A percentile compares a stretch with the other conserved stretches of the same genome.
These are phyloP conservation scores for Crithidia brevicula DNA, from an alignment of 208 protist species.

Conservation along the genomic window DNA sequence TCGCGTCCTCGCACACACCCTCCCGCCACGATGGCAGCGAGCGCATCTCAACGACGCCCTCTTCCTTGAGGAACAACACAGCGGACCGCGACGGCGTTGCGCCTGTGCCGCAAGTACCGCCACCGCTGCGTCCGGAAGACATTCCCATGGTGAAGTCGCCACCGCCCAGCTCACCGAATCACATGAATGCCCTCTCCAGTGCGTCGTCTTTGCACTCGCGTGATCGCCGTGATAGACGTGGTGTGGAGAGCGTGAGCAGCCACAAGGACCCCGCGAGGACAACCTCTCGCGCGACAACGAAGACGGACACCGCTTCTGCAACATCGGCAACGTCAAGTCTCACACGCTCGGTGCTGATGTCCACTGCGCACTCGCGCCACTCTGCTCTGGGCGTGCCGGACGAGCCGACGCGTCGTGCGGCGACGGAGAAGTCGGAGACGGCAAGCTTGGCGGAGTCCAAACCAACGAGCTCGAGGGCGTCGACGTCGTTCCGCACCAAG, in stretches of 20 bases:
- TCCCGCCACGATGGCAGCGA: too few relatives aligned
- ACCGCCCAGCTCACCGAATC: background rate
- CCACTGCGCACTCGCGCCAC: background rate
- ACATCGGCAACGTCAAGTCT: background rate
- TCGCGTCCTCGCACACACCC: too few relatives aligned
- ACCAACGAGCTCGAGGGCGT: background rate
- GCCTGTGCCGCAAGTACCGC: background rate
- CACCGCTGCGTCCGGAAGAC: constrained; percentile 6
- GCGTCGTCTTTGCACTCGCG: too few relatives aligned
- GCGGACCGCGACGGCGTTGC: background rate
- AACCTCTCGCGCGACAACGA: background rate
- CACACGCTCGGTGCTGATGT: background rate
- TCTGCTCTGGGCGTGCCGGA: background rate
- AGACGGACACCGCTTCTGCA: background rate
- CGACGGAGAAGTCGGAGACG: background rate
- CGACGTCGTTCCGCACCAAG: background rate
- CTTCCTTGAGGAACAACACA: too few relatives aligned
- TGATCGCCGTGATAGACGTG: too few relatives aligned
- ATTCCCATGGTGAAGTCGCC: constrained; percentile 7
- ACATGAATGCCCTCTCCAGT: too few relatives aligned
- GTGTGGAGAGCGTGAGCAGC: too few relatives aligned
- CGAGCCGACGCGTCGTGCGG: background rate
- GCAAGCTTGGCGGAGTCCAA: background rate
- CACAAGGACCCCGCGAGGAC: background rate
- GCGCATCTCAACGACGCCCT: background rate